Evolutionary conservation across 106 monocot genomes (phyloP).

Genomic region (Cymbidium sinense): DNA sequence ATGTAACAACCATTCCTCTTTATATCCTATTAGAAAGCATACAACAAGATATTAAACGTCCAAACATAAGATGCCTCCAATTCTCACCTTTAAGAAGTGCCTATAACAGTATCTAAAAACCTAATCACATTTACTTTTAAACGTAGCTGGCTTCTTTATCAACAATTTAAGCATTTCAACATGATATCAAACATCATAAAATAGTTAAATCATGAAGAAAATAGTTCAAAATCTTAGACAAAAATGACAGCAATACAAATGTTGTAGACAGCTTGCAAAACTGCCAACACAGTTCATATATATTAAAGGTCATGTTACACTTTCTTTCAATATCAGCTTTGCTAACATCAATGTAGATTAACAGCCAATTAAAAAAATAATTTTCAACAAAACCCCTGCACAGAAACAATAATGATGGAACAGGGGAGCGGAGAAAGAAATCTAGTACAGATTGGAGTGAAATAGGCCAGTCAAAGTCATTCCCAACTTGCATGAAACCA

Average conservation of each 20-base stretch:
- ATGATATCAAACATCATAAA: background rate
- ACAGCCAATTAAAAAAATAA: no score
- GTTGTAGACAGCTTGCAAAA: no score
- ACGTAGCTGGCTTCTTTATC: background rate
- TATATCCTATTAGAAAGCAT: background rate
- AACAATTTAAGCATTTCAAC: background rate
- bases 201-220: no score
- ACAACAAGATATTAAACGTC: background rate
- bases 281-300: no score
- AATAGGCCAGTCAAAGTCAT: background rate
- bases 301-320: no score
- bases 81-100: background rate
- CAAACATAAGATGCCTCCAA: background rate
- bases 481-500: background rate
- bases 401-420: background rate
- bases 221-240: background rate
- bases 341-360: no score
- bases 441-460: background rate
- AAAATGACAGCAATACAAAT: background rate
- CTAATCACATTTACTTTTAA: background rate
- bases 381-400: background rate
- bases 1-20: background rate
- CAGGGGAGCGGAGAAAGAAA: background rate
- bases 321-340: no score
- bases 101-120: background rate